phyloP scores from a whole-genome alignment of 2,329 filamentous ascomycete genomes.

The Periconia sp. region DNA sequence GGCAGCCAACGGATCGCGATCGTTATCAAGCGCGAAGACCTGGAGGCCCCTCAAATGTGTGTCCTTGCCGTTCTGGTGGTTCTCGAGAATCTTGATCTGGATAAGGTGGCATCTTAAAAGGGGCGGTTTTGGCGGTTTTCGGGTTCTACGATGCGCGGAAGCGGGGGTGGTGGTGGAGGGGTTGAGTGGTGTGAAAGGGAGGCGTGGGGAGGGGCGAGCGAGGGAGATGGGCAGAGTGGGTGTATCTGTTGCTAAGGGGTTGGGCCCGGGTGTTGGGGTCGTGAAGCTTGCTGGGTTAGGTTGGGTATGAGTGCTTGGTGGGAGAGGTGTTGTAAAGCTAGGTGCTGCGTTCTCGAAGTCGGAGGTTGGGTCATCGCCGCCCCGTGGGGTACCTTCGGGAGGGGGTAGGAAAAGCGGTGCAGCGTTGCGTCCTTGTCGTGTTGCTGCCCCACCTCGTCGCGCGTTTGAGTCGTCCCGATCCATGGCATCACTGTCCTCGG shows the following conservation, averaged over 20 bases:
- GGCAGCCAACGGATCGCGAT: slow-evolving; percentile 7
- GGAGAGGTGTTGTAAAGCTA: not conserved
- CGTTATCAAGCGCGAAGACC: slow-evolving; percentile 64
- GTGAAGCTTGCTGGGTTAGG: slow-evolving; percentile 1
- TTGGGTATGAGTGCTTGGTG: not conserved
- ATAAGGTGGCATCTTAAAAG: slow-evolving; percentile 86
- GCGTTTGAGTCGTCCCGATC: slow-evolving; percentile 1
- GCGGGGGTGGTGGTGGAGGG: slow-evolving; percentile 19
- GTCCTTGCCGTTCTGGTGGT: slow-evolving; percentile 98
- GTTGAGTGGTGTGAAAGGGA: slow-evolving; percentile 10
- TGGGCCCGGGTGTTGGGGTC: not conserved
- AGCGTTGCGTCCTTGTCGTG: slow-evolving; percentile 12
- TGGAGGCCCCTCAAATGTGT: slow-evolving; percentile 95
- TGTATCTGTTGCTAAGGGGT: slow-evolving; percentile 7
- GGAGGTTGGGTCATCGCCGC: not conserved
- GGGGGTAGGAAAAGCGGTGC: not conserved
- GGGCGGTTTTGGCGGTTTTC: slow-evolving; percentile 63
- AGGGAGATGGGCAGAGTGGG: slow-evolving; percentile 6
- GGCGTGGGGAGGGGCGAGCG: not conserved
- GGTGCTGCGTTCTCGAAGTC: slow-evolving; percentile 10
- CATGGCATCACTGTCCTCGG: slow-evolving; percentile 11
- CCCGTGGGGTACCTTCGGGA: slow-evolving; percentile 1
- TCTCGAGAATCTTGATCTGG: slow-evolving; percentile 88
- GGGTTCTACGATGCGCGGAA: slow-evolving; percentile 35
- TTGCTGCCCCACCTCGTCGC: slow-evolving; percentile 20